A percentile compares a stretch with the other conserved stretches of the same genome.
phyloP scores from a whole-genome alignment of 2,329 filamentous ascomycete genomes.

The Fusarium equiseti region DNA sequence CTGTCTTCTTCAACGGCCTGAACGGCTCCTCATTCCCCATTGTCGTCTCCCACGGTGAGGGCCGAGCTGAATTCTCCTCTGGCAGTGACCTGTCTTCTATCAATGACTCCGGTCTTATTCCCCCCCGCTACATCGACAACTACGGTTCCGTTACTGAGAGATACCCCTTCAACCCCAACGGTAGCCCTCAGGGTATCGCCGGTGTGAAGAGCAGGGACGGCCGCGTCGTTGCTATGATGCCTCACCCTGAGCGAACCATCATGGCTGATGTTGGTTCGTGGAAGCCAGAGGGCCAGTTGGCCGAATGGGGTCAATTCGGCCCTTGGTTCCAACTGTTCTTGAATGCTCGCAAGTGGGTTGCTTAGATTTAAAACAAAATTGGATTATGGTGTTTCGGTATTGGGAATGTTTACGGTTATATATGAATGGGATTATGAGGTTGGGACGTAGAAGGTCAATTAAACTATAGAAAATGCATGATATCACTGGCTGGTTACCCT shows the following conservation, averaged over 20 bases:
- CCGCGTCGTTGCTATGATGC: slow-evolving; percentile 89
- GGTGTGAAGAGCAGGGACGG: slow-evolving; percentile 83
- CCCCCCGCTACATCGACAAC: slow-evolving; percentile 89
- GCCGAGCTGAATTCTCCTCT: slow-evolving; percentile 78
- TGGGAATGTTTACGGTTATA: slow-evolving; percentile 16
- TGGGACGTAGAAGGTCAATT: slow-evolving; percentile 12
- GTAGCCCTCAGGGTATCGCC: slow-evolving; percentile 83
- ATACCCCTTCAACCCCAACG: slow-evolving; percentile 92
- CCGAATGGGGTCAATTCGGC: slow-evolving; percentile 82
- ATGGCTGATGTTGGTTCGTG: slow-evolving; percentile 83
- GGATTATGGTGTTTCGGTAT: slow-evolving; percentile 35
- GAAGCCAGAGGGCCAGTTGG: slow-evolving; percentile 67
- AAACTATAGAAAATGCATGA: slow-evolving; percentile 19
- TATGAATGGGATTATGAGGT: slow-evolving; percentile 16
- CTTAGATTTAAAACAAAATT: slow-evolving; percentile 54
- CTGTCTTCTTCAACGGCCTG: slow-evolving; percentile 47
- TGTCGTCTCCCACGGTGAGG: slow-evolving; percentile 63
- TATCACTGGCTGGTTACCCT: background rate
- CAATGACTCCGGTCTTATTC: slow-evolving; percentile 75
- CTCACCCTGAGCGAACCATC: slow-evolving; percentile 91
- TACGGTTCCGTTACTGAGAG: slow-evolving; percentile 76
- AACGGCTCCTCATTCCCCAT: slow-evolving; percentile 46
- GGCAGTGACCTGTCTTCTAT: slow-evolving; percentile 66
- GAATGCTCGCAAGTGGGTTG: slow-evolving; percentile 90
- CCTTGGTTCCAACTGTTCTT: slow-evolving; percentile 90